phyloP scores from a whole-genome alignment of 306 rosid species.

The Lathyrus sativus region DNA sequence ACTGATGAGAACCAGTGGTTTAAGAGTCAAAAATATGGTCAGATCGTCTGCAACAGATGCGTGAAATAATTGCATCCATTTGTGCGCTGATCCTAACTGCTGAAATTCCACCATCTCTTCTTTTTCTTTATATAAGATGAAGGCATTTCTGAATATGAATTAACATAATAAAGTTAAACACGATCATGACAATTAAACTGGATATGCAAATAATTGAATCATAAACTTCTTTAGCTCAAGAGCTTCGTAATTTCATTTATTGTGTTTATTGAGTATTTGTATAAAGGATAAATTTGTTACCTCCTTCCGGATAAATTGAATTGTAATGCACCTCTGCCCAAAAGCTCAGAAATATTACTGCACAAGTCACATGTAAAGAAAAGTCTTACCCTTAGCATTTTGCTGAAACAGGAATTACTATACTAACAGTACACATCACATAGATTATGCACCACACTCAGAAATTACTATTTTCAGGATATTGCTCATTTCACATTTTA shows the following conservation, averaged over 20 bases:
- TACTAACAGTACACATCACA: conserved; percentile 14
- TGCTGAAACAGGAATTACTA: conserved; percentile 11
- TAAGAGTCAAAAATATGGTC: conserved; percentile 10
- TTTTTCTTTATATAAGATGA: conserved; percentile 51
- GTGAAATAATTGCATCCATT: conserved; percentile 23
- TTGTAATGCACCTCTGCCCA: conserved; percentile 99
- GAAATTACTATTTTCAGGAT: conserved; percentile 24
- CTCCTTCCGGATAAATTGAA: conserved; percentile 95
- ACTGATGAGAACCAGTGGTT: background rate
- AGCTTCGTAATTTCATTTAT: conserved; percentile 21
- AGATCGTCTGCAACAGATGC: background rate
- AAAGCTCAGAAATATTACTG: conserved; percentile 98
- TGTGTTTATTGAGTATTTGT: background rate
- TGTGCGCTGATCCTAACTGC: conserved; percentile 34
- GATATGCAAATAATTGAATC: conserved; percentile 24
- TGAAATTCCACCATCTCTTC: conserved; percentile 81
- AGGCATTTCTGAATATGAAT: conserved; percentile 55
- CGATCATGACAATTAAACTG: no score
- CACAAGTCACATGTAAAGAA: conserved; percentile 45
- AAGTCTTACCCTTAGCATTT: conserved; percentile 29
- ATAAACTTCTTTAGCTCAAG: conserved; percentile 26
- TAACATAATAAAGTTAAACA: conserved; percentile 12
- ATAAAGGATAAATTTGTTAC: conserved; percentile 40
- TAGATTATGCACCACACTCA: conserved; percentile 8
- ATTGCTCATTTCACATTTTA: conserved; percentile 6